Conservation (phyloP, 2,329 filamentous ascomycete genomes). For the Fusarium irregulare region DNA sequence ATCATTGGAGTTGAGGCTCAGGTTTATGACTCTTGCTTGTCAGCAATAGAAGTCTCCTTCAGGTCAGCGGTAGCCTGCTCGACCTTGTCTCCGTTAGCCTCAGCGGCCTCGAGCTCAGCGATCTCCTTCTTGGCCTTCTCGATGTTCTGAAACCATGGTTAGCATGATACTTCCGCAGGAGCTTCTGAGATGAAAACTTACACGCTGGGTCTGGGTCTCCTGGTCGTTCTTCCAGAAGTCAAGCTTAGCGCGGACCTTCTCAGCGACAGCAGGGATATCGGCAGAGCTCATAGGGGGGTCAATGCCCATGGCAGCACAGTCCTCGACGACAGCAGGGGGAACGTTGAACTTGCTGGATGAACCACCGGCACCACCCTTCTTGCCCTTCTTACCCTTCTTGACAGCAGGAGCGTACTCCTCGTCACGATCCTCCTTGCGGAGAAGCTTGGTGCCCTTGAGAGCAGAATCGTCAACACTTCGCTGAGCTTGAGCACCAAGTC, state of each 20-base stretch:
- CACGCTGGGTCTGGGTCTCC: conserved; percentile 87
- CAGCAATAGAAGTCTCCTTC: conserved; percentile 64
- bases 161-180: conserved; percentile 36
- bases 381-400: conserved; percentile 90
- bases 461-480: conserved; percentile 87
- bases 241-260: conserved; percentile 94
- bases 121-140: conserved; percentile 97
- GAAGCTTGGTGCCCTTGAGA: conserved; percentile 85
- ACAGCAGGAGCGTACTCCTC: conserved; percentile 86
- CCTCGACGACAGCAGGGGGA: conserved; percentile 90
- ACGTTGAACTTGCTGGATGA: conserved; percentile 77
- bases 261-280: conserved; percentile 81
- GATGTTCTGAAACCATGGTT: conserved; percentile 76
- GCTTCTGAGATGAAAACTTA: conserved; percentile 61
- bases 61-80: conserved; percentile 65
- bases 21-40: conserved; percentile 61
- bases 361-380: conserved; percentile 66
- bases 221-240: conserved; percentile 93
- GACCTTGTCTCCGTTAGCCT: conserved; percentile 64
- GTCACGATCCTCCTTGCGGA: conserved; percentile 87
- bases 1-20: neutral
- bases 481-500: conserved; percentile 81
- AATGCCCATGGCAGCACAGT: conserved; percentile 84
- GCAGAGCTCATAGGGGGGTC: conserved; percentile 88
- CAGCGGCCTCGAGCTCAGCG: conserved; percentile 78